Base-by-base conservation (phyloP, 768 basidiomycete genomes). In the Kwoniella heveanensis region DNA sequence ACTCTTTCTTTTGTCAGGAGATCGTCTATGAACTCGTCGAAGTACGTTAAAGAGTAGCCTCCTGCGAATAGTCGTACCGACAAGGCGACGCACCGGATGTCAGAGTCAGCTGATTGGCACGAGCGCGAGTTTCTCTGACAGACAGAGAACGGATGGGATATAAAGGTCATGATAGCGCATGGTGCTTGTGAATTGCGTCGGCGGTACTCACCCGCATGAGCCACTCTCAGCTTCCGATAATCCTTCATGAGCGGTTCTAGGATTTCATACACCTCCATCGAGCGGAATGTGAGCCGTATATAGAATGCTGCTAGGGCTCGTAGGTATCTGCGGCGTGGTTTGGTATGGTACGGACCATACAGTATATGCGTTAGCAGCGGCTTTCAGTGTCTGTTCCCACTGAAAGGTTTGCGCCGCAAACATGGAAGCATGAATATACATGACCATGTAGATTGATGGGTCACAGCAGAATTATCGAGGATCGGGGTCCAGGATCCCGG, bases 241-340 rank as follows among this genome's bases (percentile, higher is more conserved):
- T 99, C 96, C 77, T 91, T 94, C 68, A 98, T 85, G 15, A 98
- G 80, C 1, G 96, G 96, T 80, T 99, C 96, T 6, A 99, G 84
- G 22, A 91, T 82, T 74, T 96, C 93, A 74, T 92, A 97, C 2
- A 95, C 90, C 64, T 98, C 95, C 50, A 86, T 87, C 2, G 92
- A 84, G 39, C 86, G 84, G 80, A 98, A 99, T 2, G 94, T 97
- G 85, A 99, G 88, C 44, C 96, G 89, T 65, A 98, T 85, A 75
- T 99, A 99, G 80, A 98, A 85, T 4, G 88, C 92, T 2, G 95
- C 91, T 25, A 99, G 82, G 0, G 95, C 95, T 66, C 96, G 86
- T 66, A 99, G 83, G 78, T 99, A 99, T 79, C 95, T 97, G 65
- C n/a, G n/a, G n/a, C n/a, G n/a, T n/a, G n/a, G n/a, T n/a, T n/a